Conservation (phyloP, 108 stramenopile genomes). For the Pseudonitzschia pungens region DNA sequence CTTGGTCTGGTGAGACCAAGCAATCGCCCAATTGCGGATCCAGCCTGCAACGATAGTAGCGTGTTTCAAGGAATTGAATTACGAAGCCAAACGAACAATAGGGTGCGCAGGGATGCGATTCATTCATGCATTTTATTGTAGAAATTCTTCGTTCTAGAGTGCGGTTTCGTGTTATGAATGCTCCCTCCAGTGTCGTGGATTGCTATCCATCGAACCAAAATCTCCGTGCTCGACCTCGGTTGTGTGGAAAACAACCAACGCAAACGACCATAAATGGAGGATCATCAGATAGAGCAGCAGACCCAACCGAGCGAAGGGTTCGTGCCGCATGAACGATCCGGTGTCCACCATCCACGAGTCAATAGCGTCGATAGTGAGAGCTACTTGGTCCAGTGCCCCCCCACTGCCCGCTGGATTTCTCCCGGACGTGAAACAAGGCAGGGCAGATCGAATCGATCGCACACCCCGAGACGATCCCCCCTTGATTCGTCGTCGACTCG, state of each 20-base stretch:
- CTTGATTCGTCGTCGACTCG: conserved; percentile 36
- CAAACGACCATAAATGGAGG: conserved; percentile 84
- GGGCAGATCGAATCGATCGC: conserved; percentile 67
- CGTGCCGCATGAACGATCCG: conserved; percentile 64
- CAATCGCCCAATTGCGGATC: no score
- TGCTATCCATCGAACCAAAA: conserved; percentile 44
- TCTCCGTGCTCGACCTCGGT: conserved; percentile 37
- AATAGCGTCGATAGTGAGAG: conserved; percentile 65
- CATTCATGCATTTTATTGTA: not conserved
- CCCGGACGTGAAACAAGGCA: conserved; percentile 55
- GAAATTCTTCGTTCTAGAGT: not conserved
- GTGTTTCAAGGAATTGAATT: no score
- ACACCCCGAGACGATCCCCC: conserved; percentile 31
- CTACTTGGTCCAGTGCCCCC: conserved; percentile 54
- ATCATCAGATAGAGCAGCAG: conserved; percentile 68
- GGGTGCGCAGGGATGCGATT: no score
- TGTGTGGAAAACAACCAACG: conserved; percentile 75
- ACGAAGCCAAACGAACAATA: no score
- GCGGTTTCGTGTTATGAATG: not conserved
- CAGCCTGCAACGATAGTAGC: no score
- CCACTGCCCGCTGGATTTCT: conserved; percentile 26
- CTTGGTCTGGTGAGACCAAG: no score
- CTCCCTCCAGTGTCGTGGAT: conserved; percentile 41
- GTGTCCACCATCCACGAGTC: conserved; percentile 74
- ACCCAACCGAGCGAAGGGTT: conserved; percentile 73